Percentiles rank a stretch among this genome's conserved stretches.
phyloP scores from a whole-genome alignment of 305 asterid genomes.

The Striga hermonthica region DNA sequence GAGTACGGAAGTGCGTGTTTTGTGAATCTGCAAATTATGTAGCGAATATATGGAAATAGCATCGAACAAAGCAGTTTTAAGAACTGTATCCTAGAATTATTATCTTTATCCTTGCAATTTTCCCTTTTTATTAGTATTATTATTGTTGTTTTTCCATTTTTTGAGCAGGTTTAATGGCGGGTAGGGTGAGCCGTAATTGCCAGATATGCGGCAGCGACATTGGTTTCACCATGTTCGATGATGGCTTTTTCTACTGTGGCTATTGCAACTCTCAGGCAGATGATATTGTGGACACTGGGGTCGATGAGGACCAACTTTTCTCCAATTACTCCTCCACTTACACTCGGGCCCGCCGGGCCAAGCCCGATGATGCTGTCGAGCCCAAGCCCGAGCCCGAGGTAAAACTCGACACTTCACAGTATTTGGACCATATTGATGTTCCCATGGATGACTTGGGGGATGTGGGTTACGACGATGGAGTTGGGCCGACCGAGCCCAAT shows the following conservation, averaged over 20 bases:
- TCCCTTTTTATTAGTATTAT: background rate
- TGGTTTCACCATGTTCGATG: constrained; percentile 43
- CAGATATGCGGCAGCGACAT: constrained; percentile 41
- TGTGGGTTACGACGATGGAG: constrained; percentile 32
- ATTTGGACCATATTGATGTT: constrained; percentile 34
- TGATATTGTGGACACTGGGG: constrained; percentile 46
- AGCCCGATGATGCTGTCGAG: constrained; percentile 30
- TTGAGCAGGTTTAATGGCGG: constrained; percentile 37
- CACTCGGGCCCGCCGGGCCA: constrained; percentile 37
- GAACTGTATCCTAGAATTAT: constrained; percentile 18
- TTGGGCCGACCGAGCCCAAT: constrained; percentile 44
- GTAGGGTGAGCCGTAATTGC: constrained; percentile 40
- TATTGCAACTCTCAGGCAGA: constrained; percentile 55
- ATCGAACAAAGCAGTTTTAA: too few relatives aligned
- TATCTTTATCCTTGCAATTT: background rate
- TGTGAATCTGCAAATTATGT: too few relatives aligned
- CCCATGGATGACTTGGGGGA: constrained; percentile 13
- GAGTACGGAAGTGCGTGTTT: too few relatives aligned
- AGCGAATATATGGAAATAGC: too few relatives aligned
- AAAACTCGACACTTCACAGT: constrained; percentile 36
- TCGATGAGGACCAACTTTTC: constrained; percentile 48
- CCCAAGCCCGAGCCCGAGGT: constrained; percentile 46
- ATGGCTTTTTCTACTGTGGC: constrained; percentile 58
- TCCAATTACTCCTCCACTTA: constrained; percentile 33
- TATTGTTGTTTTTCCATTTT: background rate